Conservation (phyloP, 2,329 filamentous ascomycete genomes). For the Colletotrichum gigasporum region DNA sequence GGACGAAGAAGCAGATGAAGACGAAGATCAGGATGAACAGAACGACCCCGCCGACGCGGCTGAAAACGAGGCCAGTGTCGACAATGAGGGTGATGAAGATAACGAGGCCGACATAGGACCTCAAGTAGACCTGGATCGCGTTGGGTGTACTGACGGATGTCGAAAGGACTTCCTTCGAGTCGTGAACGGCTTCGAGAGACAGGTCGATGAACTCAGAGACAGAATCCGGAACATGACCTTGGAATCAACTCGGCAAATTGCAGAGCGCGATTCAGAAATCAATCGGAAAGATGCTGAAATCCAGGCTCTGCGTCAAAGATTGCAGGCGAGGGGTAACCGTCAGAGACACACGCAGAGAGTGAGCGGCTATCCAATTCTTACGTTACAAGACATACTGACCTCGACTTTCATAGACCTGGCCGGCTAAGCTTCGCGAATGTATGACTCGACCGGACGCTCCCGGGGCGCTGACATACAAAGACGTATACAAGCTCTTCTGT, state of each 20-base stretch:
- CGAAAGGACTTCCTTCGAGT: not conserved
- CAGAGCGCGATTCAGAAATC: not conserved
- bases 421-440: not conserved
- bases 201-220: not conserved
- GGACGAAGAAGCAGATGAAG: not conserved
- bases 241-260: not conserved
- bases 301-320: not conserved
- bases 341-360: conserved; percentile 5
- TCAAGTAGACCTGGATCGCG: not conserved
- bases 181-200: not conserved
- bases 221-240: not conserved
- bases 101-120: not conserved
- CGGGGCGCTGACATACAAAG: conserved; percentile 10
- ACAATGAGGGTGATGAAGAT: not conserved
- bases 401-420: conserved; percentile 3
- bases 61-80: not conserved
- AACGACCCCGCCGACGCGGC: not conserved
- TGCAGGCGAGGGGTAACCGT: not conserved
- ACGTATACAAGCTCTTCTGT: conserved; percentile 39
- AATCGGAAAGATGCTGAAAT: not conserved
- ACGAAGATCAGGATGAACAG: not conserved
- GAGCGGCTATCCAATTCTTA: not conserved
- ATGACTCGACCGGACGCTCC: not conserved
- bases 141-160: conserved; percentile 8
- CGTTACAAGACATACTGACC: not conserved